A percentile compares a stretch with the other conserved stretches of the same genome.
phyloP scores from a whole-genome alignment of 129 eudicot species.

The Smallanthus sonchifolius region DNA sequence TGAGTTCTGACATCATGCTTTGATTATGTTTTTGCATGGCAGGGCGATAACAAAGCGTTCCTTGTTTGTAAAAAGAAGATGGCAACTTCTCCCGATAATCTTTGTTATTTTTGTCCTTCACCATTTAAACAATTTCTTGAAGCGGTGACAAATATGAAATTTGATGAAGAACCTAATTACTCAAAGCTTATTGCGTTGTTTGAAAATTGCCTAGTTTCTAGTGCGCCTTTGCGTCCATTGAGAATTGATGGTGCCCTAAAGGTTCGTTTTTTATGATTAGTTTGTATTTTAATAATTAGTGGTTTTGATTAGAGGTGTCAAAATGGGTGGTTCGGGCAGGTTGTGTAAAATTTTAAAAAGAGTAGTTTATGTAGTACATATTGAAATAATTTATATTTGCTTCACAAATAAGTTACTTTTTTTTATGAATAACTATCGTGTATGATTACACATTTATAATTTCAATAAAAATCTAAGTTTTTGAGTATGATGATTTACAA shows the following conservation, averaged over 20 bases:
- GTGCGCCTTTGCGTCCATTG: slow-evolving; percentile 54
- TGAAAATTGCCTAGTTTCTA: slow-evolving; percentile 47
- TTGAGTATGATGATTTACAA: no score
- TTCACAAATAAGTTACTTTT: no score
- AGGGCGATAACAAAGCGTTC: slow-evolving; percentile 92
- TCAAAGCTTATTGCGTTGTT: slow-evolving; percentile 62
- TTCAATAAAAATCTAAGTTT: no score
- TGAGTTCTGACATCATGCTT: not conserved
- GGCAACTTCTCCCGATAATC: slow-evolving; percentile 73
- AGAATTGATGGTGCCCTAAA: slow-evolving; percentile 83
- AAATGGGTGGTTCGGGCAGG: not conserved
- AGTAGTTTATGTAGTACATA: no score
- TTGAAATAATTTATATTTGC: no score
- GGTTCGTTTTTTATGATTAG: slow-evolving; percentile 30
- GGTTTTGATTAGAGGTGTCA: not conserved
- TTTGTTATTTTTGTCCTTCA: slow-evolving; percentile 73
- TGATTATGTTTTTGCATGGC: slow-evolving; percentile 2
- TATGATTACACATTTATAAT: no score
- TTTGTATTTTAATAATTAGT: not conserved
- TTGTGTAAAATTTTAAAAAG: no score
- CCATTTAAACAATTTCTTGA: slow-evolving; percentile 69
- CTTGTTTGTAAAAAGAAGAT: slow-evolving; percentile 90
- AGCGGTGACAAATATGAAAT: slow-evolving; percentile 65
- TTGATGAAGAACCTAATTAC: slow-evolving; percentile 90
- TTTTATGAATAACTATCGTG: no score